These are phyloP conservation scores for Tulasnella sp. DNA, from an alignment of 768 basidiomycete genomes.

Conservation along the genomic window DNA sequence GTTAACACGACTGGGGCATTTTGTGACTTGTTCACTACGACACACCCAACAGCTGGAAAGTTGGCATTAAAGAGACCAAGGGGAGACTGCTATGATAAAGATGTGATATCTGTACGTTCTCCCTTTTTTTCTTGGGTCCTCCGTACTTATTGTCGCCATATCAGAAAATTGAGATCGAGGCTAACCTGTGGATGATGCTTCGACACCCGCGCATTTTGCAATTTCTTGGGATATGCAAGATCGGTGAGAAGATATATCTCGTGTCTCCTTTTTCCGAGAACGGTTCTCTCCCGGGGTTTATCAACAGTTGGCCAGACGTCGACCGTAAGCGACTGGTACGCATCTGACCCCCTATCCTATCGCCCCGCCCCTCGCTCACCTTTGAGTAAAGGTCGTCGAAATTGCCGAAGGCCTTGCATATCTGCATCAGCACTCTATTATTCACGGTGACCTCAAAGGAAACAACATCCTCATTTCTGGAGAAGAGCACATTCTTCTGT, in stretches of 20 bases:
- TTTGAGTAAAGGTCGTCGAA: background rate
- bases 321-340: background rate
- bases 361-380: background rate
- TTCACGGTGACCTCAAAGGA: conserved; percentile 7
- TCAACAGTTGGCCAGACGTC: background rate
- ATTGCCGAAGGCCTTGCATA: background rate
- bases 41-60: background rate
- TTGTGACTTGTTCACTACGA: background rate
- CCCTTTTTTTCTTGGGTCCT: no score
- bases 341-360: background rate
- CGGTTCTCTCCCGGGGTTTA: background rate
- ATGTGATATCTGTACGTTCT: no score
- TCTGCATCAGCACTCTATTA: background rate
- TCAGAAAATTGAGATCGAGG: background rate
- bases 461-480: background rate
- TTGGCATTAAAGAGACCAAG: background rate
- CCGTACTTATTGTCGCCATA: no score
- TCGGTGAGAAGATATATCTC: background rate
- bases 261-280: background rate
- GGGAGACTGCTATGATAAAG: background rate
- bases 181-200: background rate
- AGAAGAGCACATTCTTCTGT: background rate
- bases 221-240: background rate
- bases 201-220: background rate
- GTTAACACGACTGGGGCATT: background rate